Evolutionary conservation across 345 rosid genomes (phyloP).

Genomic region (Passiflora organensis): DNA sequence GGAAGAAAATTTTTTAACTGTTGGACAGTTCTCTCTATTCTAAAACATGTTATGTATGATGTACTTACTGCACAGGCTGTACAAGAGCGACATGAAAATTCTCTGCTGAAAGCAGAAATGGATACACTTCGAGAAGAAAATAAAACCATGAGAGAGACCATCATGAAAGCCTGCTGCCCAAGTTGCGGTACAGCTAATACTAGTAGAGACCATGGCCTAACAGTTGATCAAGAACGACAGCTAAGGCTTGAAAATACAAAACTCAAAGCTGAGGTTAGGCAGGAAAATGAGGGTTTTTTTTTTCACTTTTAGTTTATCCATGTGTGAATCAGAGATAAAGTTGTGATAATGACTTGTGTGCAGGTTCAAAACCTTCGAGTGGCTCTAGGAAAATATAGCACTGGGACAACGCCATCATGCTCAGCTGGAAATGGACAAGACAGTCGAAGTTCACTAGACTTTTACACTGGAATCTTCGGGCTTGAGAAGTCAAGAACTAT

Average conservation of each 20-base stretch:
- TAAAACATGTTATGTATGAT: too few relatives aligned
- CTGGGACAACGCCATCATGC: slow-evolving; percentile 54
- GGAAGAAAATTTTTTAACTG: too few relatives aligned
- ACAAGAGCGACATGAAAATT: slow-evolving; percentile 95
- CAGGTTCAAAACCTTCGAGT: slow-evolving; percentile 73
- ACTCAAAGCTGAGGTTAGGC: slow-evolving; percentile 69
- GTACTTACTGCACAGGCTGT: slow-evolving; percentile 77
- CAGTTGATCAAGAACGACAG: slow-evolving; percentile 53
- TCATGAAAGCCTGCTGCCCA: slow-evolving; percentile 70
- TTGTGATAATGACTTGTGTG: not conserved
- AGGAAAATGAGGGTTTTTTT: too few relatives aligned
- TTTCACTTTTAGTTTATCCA: too few relatives aligned
- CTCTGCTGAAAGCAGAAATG: slow-evolving; percentile 71
- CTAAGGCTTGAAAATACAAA: slow-evolving; percentile 79
- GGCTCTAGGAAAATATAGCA: slow-evolving; percentile 49
- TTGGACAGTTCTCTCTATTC: too few relatives aligned
- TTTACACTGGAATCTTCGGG: slow-evolving; percentile 70
- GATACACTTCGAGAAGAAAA: slow-evolving; percentile 85
- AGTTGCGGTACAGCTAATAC: slow-evolving; percentile 70
- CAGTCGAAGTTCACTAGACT: slow-evolving; percentile 63
- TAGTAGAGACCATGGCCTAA: slow-evolving; percentile 36
- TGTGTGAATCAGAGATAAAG: too few relatives aligned
- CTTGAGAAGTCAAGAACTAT: slow-evolving; percentile 66
- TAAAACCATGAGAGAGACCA: slow-evolving; percentile 77
- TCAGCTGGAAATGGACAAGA: slow-evolving; percentile 62